A percentile compares a stretch with the other conserved stretches of the same genome.
Evolutionary conservation across 306 rosid species (phyloP).

Genomic region (Acmispon strigosus): DNA sequence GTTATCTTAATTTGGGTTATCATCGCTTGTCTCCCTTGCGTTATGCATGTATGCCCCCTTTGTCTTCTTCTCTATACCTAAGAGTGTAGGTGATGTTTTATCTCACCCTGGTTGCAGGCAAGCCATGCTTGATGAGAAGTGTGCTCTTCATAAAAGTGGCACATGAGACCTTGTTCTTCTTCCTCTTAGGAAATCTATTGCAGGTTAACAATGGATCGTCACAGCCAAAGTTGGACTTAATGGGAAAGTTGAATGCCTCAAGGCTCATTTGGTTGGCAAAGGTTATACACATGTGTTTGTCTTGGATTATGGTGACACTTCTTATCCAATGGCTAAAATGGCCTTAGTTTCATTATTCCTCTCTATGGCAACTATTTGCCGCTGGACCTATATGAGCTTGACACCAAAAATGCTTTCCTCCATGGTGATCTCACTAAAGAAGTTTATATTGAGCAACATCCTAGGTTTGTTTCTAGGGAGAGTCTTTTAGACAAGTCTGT

Average conservation of each 20-base stretch:
- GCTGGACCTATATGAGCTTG: too few species aligned
- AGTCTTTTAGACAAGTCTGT: too few species aligned
- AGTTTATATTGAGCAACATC: too few species aligned
- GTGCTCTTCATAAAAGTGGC: background rate
- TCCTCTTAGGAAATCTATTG: background rate
- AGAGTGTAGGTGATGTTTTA: background rate
- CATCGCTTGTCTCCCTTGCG: background rate
- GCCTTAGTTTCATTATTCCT: too few species aligned
- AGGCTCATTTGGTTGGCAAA: background rate
- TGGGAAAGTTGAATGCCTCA: background rate
- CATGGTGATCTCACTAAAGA: too few species aligned
- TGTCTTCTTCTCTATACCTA: background rate
- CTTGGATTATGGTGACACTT: background rate
- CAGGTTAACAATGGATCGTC: background rate
- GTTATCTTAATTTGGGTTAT: background rate
- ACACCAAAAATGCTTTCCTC: too few species aligned
- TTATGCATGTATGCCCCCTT: too few species aligned
- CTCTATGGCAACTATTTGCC: too few species aligned
- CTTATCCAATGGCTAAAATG: background rate
- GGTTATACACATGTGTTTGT: background rate
- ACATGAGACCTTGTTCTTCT: background rate
- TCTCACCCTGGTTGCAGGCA: background rate
- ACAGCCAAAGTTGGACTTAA: background rate
- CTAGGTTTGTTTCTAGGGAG: too few species aligned
- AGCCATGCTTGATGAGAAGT: background rate